These are phyloP conservation scores for Phyllosticta ampelicida DNA, from an alignment of 2,329 filamentous ascomycete genomes.

Conservation along the genomic window DNA sequence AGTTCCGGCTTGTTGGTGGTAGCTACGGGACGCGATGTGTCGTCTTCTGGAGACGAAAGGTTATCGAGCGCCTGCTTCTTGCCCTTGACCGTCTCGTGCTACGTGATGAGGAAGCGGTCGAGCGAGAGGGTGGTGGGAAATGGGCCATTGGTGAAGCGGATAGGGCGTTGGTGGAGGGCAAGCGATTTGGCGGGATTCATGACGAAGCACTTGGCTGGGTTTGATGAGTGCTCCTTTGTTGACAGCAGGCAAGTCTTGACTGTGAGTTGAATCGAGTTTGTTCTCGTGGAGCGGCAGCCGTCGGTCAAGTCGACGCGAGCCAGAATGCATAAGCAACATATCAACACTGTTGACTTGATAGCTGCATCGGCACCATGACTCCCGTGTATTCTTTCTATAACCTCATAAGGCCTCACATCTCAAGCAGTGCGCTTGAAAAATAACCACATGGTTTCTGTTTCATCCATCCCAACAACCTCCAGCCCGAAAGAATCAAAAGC, in stretches of 20 bases:
- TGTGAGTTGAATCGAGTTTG: background rate
- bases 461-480: too few species aligned
- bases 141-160: background rate
- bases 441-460: too few species aligned
- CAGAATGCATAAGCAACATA: background rate
- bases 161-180: background rate
- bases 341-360: background rate
- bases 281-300: background rate
- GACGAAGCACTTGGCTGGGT: background rate
- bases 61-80: background rate
- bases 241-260: too few species aligned
- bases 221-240: background rate
- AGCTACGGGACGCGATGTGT: background rate
- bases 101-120: background rate
- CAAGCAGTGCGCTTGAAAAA: too few species aligned
- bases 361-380: background rate
- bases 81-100: background rate
- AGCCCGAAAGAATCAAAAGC: too few species aligned
- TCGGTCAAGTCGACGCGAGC: background rate
- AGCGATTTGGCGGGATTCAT: background rate
- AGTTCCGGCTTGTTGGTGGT: background rate
- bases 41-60: background rate
- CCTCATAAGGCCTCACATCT: background rate
- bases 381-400: background rate
- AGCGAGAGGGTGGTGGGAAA: background rate